Evolutionary conservation across 306 rosid species (phyloP), one percentile per base, ranked within the genome.

Genomic region (Cucurbita pepo): DNA sequence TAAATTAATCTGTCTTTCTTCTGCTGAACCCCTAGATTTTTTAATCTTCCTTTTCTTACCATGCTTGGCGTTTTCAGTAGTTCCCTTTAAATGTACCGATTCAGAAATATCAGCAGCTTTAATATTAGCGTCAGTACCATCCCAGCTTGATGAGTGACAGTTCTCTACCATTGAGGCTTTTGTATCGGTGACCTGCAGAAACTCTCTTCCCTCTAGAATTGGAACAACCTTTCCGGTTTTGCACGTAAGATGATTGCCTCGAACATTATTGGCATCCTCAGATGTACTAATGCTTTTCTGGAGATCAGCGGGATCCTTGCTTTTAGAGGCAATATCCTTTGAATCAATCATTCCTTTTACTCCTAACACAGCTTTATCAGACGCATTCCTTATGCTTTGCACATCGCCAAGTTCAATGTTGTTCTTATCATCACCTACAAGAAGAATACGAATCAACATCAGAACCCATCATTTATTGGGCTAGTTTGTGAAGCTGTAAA

Each of bases 171-270:
- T 77, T 61, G 78, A 38, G 58, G 51, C 50, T 61, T 83, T 75
- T 30, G 80, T 78, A 77, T 67, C 83, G 53, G 80, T 74, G 41
- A 65, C 63, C 72, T 63, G 79, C 44, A 81, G 47, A 54, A 74
- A 51, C 59, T 78, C 77, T 82, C 54, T 81, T 79, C 78, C 84
- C 72, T 75, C 86, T 75, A 53, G 78, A 34, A 83, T 65, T 78
- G 72, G 61, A 73, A 57, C 72, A 53, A 56, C 72, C 57, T 53
- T 71, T 61, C 19, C 77, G 56, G 71, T 69, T 77, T 77, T 82
- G 57, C 40, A 71, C 76, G 74, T 51, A 36, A 53, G 75, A 73
- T 52, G 63, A 69, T 72, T 77, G 63, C 74, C 69, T 79, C 48
- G 71, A 64, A 59, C 64, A 56, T 55, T 53, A 64, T 79, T 83